A percentile compares a stretch with the other conserved stretches of the same genome.
phyloP scores from a whole-genome alignment of 768 basidiomycete species.

The Lactarius vividus region DNA sequence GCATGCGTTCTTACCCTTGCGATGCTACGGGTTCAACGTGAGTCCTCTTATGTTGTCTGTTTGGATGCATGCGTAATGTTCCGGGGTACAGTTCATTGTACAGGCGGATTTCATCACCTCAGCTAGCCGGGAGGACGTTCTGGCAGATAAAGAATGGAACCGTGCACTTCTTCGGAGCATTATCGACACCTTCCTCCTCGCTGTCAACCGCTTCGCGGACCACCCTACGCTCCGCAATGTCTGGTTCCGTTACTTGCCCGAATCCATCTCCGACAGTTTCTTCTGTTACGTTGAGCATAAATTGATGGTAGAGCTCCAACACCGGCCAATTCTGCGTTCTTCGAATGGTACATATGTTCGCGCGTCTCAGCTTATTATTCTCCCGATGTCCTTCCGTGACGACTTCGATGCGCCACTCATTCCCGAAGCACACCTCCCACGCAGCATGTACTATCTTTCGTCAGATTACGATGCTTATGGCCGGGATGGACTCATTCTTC shows the following conservation, averaged over 20 bases:
- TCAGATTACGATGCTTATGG: conserved; percentile 15
- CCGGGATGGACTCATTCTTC: conserved; percentile 1
- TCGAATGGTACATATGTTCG: conserved; percentile 17
- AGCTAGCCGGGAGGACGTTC: conserved; percentile 33
- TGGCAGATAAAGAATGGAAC: conserved; percentile 31
- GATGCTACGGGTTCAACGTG: conserved; percentile 30
- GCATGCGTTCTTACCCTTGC: conserved; percentile 32
- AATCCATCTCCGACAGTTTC: conserved; percentile 23
- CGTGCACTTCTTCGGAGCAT: conserved; percentile 27
- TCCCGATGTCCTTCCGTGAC: conserved; percentile 6
- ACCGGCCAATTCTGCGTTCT: conserved; percentile 26
- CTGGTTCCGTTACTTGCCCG: conserved; percentile 33
- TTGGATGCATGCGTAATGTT: neutral
- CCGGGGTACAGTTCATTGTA: conserved; percentile 31
- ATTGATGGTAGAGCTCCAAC: conserved; percentile 13
- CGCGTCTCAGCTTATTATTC: conserved; percentile 19
- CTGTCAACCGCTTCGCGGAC: conserved; percentile 27
- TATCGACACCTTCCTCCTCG: conserved; percentile 28
- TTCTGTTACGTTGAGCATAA: conserved; percentile 25
- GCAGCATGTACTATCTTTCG: conserved; percentile 12
- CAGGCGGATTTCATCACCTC: conserved; percentile 35
- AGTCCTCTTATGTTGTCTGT: conserved; percentile 3
- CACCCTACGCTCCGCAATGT: conserved; percentile 25
- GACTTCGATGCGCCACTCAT: conserved; percentile 13
- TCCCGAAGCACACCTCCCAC: conserved; percentile 13